Base-by-base conservation (phyloP, 345 rosid species). In the Odontarrhena argentea region DNA sequence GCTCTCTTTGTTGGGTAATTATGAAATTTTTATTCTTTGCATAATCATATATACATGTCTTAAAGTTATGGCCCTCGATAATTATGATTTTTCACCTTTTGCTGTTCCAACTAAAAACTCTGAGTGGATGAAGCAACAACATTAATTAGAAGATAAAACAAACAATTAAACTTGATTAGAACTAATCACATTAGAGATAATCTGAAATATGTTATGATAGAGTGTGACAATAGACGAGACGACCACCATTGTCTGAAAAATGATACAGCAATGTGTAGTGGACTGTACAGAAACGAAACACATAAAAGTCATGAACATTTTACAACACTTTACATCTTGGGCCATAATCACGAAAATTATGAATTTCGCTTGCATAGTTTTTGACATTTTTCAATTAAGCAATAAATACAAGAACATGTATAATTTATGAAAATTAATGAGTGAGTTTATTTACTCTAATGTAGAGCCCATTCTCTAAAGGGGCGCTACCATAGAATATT, bases 91-190 rank as follows among this genome's bases (percentile, higher is more conserved):
- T 59, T 34, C 22, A 51, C 2, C 48, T 50, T 73, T 65, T 42
- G 8, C 18, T 57, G 55, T 58, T 73, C 48, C 66, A 73, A 73
- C 76, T 65, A 50, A 58, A 0, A 57, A 58, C 2, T 49, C 11
- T 73, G 55, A 73, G 71, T 73, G 71, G 66, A 73, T 9, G 40
- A 58, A 58, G 54, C 69, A 71, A 55, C 50, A 38, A 25, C 35
- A n/a, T 55, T 57, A 24, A 9, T 4, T 53, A 51, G 9, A 9
- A 35, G 24, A 25, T 5, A 5, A 6, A 6, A 49, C 1, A 51
- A n/a, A 25, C 3, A 14, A 10, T 61, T 45, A 55, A 18, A 8
- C 40, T 4, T 8, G 6, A 36, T 8, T 8, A 36, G 40, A 36
- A 15, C 30, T 12, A 25, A 18, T 26, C 2, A 50, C 13, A 26